Percentiles rank a stretch among this genome's conserved stretches.
phyloP scores from a whole-genome alignment of 2,329 filamentous ascomycete genomes.

The Metarhizium robertsii region DNA sequence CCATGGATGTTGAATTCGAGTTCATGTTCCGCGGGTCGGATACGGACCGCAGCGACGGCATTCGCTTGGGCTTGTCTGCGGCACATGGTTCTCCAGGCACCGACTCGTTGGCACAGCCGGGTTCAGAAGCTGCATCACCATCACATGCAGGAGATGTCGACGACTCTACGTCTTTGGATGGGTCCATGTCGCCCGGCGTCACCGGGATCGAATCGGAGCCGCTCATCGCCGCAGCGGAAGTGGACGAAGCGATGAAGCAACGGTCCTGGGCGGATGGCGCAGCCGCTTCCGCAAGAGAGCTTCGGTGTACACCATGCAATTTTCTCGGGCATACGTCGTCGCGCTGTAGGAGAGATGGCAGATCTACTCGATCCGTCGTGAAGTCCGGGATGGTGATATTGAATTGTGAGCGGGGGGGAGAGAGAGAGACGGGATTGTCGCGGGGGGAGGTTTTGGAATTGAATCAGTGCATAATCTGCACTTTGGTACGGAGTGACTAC shows the following conservation, averaged over 20 bases:
- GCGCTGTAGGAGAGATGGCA: neutral
- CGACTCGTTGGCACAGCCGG: slow-evolving; percentile 33
- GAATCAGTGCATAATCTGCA: neutral
- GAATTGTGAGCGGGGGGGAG: neutral
- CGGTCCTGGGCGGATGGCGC: slow-evolving; percentile 5
- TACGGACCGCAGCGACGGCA: slow-evolving; percentile 50
- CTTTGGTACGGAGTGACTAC: no score
- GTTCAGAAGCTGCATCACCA: slow-evolving; percentile 10
- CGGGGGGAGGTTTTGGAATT: neutral
- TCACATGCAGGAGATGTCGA: slow-evolving; percentile 35
- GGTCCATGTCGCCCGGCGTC: slow-evolving; percentile 36
- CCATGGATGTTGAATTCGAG: slow-evolving; percentile 74
- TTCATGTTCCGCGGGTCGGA: slow-evolving; percentile 60
- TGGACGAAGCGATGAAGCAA: slow-evolving; percentile 1
- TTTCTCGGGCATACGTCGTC: neutral
- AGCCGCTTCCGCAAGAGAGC: slow-evolving; percentile 2
- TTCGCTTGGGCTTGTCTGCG: slow-evolving; percentile 34
- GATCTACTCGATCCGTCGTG: neutral
- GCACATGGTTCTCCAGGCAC: slow-evolving; percentile 31
- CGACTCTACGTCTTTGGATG: slow-evolving; percentile 22
- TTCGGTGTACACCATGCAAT: slow-evolving; percentile 6
- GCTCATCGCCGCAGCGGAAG: slow-evolving; percentile 10
- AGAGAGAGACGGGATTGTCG: neutral
- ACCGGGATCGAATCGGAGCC: slow-evolving; percentile 30
- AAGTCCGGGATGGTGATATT: neutral